Percentiles rank a stretch among this genome's conserved stretches.
phyloP scores from a whole-genome alignment of 805 yeast species.

The Candida odintsovae region DNA sequence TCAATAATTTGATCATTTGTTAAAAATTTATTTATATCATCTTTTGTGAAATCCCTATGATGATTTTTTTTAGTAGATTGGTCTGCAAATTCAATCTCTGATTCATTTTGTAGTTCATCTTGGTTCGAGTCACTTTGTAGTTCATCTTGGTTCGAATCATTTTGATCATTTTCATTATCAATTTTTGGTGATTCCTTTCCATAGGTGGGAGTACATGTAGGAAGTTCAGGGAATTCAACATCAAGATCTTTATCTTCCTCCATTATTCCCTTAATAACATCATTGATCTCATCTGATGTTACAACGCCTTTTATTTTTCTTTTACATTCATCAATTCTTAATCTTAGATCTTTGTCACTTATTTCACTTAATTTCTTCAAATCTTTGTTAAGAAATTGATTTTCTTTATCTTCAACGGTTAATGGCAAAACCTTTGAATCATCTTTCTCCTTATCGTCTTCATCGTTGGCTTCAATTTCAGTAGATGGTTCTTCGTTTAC shows the following conservation, averaged over 20 bases:
- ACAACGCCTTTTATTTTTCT: not conserved
- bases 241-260: not conserved
- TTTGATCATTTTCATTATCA: not conserved
- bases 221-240: constrained; percentile 8
- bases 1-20: constrained; percentile 30
- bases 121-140: not conserved
- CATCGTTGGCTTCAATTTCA: not conserved
- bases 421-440: not conserved
- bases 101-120: not conserved
- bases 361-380: constrained; percentile 4
- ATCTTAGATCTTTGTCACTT: constrained; percentile 9
- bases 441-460: not conserved
- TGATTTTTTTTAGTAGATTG: not conserved
- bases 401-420: constrained; percentile 8
- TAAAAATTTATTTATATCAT: constrained; percentile 23
- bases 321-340: constrained; percentile 6
- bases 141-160: not conserved
- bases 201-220: constrained; percentile 3
- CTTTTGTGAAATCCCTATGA: constrained; percentile 3
- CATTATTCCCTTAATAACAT: constrained; percentile 4
- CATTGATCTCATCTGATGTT: constrained; percentile 9
- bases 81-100: not conserved
- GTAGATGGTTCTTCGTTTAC: not conserved
- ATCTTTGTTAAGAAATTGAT: constrained; percentile 3
- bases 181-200: not conserved